A percentile compares a stretch with the other conserved stretches of the same genome.
Conservation (phyloP, 2,329 filamentous ascomycete species). For the Pseudocercospora eumusae region DNA sequence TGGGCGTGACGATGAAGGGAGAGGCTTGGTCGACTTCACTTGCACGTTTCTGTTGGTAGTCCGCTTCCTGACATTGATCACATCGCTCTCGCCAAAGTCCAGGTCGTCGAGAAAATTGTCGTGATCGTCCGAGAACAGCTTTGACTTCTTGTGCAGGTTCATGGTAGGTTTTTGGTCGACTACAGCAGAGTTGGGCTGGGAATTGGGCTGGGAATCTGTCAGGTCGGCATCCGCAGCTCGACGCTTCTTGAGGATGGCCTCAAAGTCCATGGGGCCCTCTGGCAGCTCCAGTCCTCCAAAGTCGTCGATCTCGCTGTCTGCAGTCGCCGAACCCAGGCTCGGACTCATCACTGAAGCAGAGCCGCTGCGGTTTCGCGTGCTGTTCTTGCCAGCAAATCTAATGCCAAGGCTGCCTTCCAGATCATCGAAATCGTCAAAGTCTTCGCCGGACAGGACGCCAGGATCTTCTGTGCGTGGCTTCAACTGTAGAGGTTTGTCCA, state of each 20-base stretch:
- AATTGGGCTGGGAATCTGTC: slow-evolving; percentile 41
- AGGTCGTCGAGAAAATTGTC: slow-evolving; percentile 86
- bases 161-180: slow-evolving; percentile 42
- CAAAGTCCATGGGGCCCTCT: slow-evolving; percentile 78
- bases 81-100: slow-evolving; percentile 78
- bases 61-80: slow-evolving; percentile 74
- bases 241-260: slow-evolving; percentile 72
- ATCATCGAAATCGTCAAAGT: slow-evolving; percentile 77
- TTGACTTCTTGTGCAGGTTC: slow-evolving; percentile 41
- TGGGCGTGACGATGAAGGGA: slow-evolving; percentile 68
- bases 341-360: slow-evolving; percentile 88
- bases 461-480: slow-evolving; percentile 39
- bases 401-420: slow-evolving; percentile 95
- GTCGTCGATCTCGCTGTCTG: slow-evolving; percentile 92
- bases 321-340: slow-evolving; percentile 87
- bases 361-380: slow-evolving; percentile 73
- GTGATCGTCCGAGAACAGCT: slow-evolving; percentile 39
- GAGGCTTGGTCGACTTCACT: slow-evolving; percentile 68
- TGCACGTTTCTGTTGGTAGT: slow-evolving; percentile 91
- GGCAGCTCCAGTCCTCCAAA: slow-evolving; percentile 88
- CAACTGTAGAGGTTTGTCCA: slow-evolving; percentile 45
- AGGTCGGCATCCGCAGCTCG: slow-evolving; percentile 53
- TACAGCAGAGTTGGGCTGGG: slow-evolving; percentile 28
- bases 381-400: slow-evolving; percentile 79
- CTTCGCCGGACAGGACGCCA: slow-evolving; percentile 40